phyloP scores from a whole-genome alignment of 2,329 filamentous ascomycete genomes.

The Nemania sp. region DNA sequence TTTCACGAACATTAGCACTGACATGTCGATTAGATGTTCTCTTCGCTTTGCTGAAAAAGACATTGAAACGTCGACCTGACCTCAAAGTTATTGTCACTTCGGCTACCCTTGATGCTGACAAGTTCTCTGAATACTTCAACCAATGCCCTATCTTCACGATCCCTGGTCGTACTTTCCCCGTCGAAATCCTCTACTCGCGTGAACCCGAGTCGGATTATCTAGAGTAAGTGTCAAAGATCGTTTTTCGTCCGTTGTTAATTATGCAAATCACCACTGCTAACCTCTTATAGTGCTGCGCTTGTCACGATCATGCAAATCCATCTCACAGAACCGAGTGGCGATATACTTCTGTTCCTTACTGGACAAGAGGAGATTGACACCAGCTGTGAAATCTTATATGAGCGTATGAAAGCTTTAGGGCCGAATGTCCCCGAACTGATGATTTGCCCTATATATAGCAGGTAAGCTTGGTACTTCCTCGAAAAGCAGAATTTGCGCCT shows the following conservation, averaged over 20 bases:
- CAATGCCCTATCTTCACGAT: constrained; percentile 97
- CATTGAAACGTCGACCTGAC: constrained; percentile 84
- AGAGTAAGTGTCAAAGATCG: constrained; percentile 60
- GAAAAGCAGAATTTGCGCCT: background rate
- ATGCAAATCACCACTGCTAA: constrained; percentile 14
- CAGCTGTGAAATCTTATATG: constrained; percentile 88
- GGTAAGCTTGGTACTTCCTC: constrained; percentile 22
- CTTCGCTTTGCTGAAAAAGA: constrained; percentile 94
- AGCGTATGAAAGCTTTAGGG: constrained; percentile 95
- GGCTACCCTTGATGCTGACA: constrained; percentile 95
- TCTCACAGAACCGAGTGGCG: constrained; percentile 88
- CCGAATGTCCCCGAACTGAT: constrained; percentile 91
- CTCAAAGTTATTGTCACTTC: constrained; percentile 97
- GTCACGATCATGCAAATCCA: constrained; percentile 99
- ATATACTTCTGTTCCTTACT: constrained; percentile 96
- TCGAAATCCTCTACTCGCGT: constrained; percentile 93
- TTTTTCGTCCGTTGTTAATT: background rate
- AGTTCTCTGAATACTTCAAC: constrained; percentile 97
- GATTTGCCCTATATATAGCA: constrained; percentile 93
- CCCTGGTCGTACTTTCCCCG: constrained; percentile 92
- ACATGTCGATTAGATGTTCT: constrained; percentile 73
- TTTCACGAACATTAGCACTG: constrained; percentile 3
- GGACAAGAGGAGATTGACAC: constrained; percentile 99
- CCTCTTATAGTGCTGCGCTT: constrained; percentile 71
- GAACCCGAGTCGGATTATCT: constrained; percentile 97